These are phyloP conservation scores for Rhododendron ferrugineum DNA, from an alignment of 148 eudicot genomes.

Conservation along the genomic window DNA sequence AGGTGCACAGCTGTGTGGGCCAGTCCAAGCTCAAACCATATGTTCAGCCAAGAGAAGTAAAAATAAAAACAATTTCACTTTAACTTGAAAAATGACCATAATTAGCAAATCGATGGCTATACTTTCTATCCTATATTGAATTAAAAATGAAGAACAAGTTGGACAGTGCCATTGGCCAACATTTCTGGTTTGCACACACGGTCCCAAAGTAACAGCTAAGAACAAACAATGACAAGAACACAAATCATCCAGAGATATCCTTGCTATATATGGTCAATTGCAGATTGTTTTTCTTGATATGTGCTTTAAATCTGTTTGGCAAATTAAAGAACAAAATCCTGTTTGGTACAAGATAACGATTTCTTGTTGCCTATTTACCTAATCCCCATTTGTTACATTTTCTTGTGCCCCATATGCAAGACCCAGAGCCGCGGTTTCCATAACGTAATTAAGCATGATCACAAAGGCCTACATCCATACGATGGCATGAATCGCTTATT, in stretches of 20 bases:
- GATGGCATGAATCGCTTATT: neutral
- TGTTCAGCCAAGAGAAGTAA: neutral
- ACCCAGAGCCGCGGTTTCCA: neutral
- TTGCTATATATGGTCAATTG: neutral
- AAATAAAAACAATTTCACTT: neutral
- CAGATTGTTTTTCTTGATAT: conserved; percentile 1
- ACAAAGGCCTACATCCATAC: neutral
- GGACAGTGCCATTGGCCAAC: neutral
- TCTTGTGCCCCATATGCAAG: neutral
- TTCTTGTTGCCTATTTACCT: neutral
- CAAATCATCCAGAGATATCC: neutral
- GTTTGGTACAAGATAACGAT: neutral
- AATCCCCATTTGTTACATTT: neutral
- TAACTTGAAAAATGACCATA: conserved; percentile 5
- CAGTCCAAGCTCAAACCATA: neutral
- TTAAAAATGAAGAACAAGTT: neutral
- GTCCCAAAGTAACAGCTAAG: conserved; percentile 2
- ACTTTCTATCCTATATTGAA: neutral
- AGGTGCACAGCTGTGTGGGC: conserved; percentile 2
- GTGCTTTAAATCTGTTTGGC: neutral
- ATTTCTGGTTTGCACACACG: conserved; percentile 2
- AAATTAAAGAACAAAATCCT: neutral
- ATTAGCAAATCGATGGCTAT: neutral
- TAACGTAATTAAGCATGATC: neutral
- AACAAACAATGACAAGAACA: neutral